phyloP scores from a whole-genome alignment of 164 flowering plant species.

The Berberis vulgaris region DNA sequence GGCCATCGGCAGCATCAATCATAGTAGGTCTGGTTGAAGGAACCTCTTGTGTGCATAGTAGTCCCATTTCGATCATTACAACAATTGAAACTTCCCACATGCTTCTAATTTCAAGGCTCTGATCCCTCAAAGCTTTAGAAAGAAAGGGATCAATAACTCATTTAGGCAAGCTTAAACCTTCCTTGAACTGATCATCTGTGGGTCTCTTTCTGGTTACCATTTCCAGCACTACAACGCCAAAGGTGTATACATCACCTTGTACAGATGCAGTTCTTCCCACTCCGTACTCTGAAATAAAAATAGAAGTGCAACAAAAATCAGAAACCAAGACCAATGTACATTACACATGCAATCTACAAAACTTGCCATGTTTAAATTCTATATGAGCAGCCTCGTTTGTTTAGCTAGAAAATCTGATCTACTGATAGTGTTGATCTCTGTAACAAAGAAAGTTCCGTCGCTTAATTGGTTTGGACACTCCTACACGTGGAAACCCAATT shows the following conservation, averaged over 20 bases:
- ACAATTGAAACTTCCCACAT: slow-evolving; percentile 17
- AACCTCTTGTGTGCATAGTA: slow-evolving; percentile 25
- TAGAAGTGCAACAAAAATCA: background rate
- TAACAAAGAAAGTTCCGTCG: too few species aligned
- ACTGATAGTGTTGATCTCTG: too few species aligned
- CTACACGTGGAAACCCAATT: too few species aligned
- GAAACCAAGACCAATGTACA: background rate
- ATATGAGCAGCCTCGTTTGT: too few species aligned
- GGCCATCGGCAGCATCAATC: slow-evolving; percentile 27
- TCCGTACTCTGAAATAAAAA: slow-evolving; percentile 19
- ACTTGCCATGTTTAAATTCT: too few species aligned
- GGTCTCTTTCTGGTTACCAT: slow-evolving; percentile 24
- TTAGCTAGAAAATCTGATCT: too few species aligned
- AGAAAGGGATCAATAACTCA: slow-evolving; percentile 22
- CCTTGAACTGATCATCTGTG: slow-evolving; percentile 19
- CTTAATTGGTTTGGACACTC: too few species aligned
- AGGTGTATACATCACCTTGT: slow-evolving; percentile 29
- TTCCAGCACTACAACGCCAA: slow-evolving; percentile 23
- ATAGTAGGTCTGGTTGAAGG: slow-evolving; percentile 26
- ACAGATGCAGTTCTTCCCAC: slow-evolving; percentile 22
- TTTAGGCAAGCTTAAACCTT: slow-evolving; percentile 16
- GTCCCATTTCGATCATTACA: slow-evolving; percentile 22
- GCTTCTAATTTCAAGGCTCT: slow-evolving; percentile 13
- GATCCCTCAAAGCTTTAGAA: slow-evolving; percentile 7
- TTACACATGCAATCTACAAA: too few species aligned